Evolutionary conservation across 148 eudicot genomes (phyloP).

Genomic region (Chenopodium formosanum): DNA sequence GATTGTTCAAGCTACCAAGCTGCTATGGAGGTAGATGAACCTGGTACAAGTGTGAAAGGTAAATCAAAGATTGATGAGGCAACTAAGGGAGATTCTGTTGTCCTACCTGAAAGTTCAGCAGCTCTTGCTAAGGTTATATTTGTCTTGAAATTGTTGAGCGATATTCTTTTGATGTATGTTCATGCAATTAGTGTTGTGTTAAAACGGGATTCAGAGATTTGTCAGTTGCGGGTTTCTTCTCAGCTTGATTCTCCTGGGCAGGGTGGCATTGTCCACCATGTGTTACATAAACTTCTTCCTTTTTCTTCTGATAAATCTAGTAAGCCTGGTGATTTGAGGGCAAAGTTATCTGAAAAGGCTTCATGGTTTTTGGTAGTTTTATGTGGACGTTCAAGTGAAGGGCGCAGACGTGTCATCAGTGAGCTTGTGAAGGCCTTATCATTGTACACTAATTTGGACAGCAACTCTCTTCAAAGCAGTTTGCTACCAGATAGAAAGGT

Average conservation of each 20-base stretch:
- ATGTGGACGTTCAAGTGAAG: constrained; percentile 96
- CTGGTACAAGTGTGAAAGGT: constrained; percentile 66
- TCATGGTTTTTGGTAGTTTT: constrained; percentile 93
- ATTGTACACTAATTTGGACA: constrained; percentile 41
- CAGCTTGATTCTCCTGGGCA: constrained; percentile 47
- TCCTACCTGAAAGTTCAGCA: constrained; percentile 66
- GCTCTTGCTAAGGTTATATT: constrained; percentile 81
- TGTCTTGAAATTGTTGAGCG: constrained; percentile 86
- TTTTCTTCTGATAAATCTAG: constrained; percentile 51
- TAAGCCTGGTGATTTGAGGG: constrained; percentile 73
- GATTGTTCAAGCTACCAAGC: constrained; percentile 36
- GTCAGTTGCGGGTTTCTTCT: constrained; percentile 54
- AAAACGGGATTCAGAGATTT: constrained; percentile 74
- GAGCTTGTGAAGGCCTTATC: constrained; percentile 90
- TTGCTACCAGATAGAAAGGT: constrained; percentile 81
- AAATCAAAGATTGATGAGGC: constrained; percentile 86
- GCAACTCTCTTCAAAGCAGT: constrained; percentile 51
- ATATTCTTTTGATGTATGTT: constrained; percentile 89
- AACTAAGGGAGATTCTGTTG: constrained; percentile 46
- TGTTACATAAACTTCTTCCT: constrained; percentile 73
- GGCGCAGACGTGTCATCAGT: constrained; percentile 80
- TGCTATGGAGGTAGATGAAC: constrained; percentile 85
- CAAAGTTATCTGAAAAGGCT: constrained; percentile 90
- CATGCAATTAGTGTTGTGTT: constrained; percentile 81
- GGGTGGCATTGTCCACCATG: constrained; percentile 85